Evolutionary conservation across 345 rosid genomes (phyloP), one percentile per base, ranked within the genome.

Genomic region (Mallotus nudiflorus): DNA sequence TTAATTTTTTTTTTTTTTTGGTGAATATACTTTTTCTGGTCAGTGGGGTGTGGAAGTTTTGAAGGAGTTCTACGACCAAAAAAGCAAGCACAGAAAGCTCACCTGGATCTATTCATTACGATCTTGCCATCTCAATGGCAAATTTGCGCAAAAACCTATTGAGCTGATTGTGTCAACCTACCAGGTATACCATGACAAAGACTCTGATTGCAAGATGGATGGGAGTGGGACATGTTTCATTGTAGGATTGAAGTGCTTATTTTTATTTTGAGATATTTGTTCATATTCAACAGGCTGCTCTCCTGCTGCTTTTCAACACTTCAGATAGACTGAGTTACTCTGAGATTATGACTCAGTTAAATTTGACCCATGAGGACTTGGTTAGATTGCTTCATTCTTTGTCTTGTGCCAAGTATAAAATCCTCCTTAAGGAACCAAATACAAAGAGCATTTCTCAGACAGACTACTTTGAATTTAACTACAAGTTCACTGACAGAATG

Each of bases 361-460:
- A 96, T 82, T 82, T 96, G 81, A 82, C 87, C 33, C 87, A 89
- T 68, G 96, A 88, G 57, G 99, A 96, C 77, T 82, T 92, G 68
- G 88, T 88, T 42, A 85, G 99, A 78, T 79, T 92, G 77, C 93
- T 96, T 42, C 98, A 96, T 77, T 96, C 99, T 51, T 37, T 74
- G 40, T 74, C 81, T 11, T 77, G 81, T 68, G 69, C 48, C 48
- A 76, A 76, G 67, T 65, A 77, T 29, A 72, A 72, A 65, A 71
- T 77, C 68, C 80, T 77, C 9, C 24, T 4, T n/a, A 77, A 77
- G 72, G 68, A 71, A 42, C 73, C 80, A n/a, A 61, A 37, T 16
- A 65, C 73, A 22, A 77, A 67, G 69, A 71, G 45, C 12, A 63
- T 77, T 61, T 60, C 73, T 19, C 73, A 53, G 19, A 51, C 68